phyloP scores from a whole-genome alignment of 352 stramenopile species.

The Pythium rhizo-oryzae region DNA sequence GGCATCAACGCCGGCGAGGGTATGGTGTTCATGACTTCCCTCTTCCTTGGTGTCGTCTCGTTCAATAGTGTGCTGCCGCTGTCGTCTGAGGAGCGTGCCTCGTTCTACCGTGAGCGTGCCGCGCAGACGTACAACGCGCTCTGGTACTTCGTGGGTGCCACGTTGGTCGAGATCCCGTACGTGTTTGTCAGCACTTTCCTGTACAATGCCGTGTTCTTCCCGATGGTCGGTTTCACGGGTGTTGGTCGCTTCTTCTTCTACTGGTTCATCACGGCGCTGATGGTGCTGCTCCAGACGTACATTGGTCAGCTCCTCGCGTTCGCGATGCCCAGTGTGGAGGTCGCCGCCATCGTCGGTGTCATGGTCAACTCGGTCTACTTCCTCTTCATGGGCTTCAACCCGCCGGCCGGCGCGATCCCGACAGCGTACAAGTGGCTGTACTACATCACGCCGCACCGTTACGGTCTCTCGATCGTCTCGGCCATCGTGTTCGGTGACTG shows the following conservation, averaged over 20 bases:
- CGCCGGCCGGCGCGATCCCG: conserved; percentile 52
- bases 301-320: conserved; percentile 32
- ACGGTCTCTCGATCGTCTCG: conserved; percentile 26
- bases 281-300: conserved; percentile 35
- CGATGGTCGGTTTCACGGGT: conserved; percentile 36
- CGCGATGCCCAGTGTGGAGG: conserved; percentile 34
- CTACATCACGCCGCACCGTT: conserved; percentile 42
- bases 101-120: conserved; percentile 93
- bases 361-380: conserved; percentile 70
- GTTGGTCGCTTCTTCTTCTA: conserved; percentile 28
- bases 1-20: conserved; percentile 42
- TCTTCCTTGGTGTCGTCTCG: conserved; percentile 69
- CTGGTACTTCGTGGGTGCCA: conserved; percentile 76
- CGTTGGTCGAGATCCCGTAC: conserved; percentile 64
- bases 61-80: conserved; percentile 68
- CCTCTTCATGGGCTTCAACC: conserved; percentile 79
- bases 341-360: conserved; percentile 31
- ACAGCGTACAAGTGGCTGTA: conserved; percentile 60
- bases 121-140: conserved; percentile 89
- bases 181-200: conserved; percentile 29
- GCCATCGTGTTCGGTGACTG: conserved; percentile 31
- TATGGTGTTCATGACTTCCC: conserved; percentile 67
- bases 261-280: conserved; percentile 29
- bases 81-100: conserved; percentile 68
- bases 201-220: conserved; percentile 39